A percentile compares a stretch with the other conserved stretches of the same genome.
These are phyloP conservation scores for Yamadazyma scolyti DNA, from an alignment of 805 yeast genomes.

Conservation along the genomic window DNA sequence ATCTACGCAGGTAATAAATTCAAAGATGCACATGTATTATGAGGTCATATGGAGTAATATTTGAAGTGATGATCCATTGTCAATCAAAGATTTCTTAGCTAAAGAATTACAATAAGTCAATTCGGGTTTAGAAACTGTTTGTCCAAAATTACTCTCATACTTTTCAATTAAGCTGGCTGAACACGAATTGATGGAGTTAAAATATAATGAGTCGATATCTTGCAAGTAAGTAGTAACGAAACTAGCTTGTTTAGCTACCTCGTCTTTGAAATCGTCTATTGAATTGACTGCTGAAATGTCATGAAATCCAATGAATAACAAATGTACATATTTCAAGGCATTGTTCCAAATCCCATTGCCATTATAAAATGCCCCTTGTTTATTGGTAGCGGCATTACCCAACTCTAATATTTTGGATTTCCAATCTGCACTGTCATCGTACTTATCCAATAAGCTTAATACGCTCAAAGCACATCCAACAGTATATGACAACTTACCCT, in stretches of 20 bases:
- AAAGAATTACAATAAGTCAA: slow-evolving; percentile 5
- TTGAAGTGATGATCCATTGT: slow-evolving; percentile 15
- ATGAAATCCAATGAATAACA: slow-evolving; percentile 19
- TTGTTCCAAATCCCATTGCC: slow-evolving; percentile 22
- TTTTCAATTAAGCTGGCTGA: slow-evolving; percentile 5
- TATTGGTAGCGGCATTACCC: slow-evolving; percentile 14
- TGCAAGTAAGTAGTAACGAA: slow-evolving; percentile 12
- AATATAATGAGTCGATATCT: slow-evolving; percentile 14
- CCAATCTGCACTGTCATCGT: slow-evolving; percentile 8
- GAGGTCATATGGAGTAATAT: slow-evolving; percentile 11
- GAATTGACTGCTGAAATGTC: slow-evolving; percentile 10
- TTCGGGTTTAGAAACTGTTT: slow-evolving; percentile 1
- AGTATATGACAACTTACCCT: slow-evolving; percentile 21
- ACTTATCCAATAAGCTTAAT: slow-evolving; percentile 13
- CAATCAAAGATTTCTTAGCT: slow-evolving; percentile 12
- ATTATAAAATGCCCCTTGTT: slow-evolving; percentile 16
- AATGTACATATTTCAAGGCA: slow-evolving; percentile 17
- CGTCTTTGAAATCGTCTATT: slow-evolving; percentile 5
- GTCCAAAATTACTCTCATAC: slow-evolving; percentile 6
- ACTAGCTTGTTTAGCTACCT: slow-evolving; percentile 12
- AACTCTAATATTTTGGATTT: slow-evolving; percentile 15
- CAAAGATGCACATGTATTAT: slow-evolving; percentile 7
- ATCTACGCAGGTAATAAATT: slow-evolving; percentile 15
- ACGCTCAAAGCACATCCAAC: slow-evolving; percentile 22
- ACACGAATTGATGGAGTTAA: slow-evolving; percentile 4